phyloP scores from a whole-genome alignment of 768 basidiomycete genomes.

The Pholiota conissans region DNA sequence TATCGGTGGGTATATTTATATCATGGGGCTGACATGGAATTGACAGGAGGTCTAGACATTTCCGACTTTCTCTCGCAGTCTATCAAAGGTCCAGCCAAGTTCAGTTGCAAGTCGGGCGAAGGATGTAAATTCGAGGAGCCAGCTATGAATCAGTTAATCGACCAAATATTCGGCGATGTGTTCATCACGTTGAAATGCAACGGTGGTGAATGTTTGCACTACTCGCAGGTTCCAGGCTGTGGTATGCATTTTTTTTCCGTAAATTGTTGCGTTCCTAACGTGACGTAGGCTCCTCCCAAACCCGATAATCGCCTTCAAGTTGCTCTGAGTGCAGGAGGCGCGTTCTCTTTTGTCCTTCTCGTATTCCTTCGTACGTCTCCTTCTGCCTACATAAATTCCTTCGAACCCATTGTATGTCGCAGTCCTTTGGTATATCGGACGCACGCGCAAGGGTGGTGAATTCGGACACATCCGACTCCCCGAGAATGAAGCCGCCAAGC shows the following conservation, averaged over 20 bases:
- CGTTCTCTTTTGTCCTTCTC: slow-evolving; percentile 71
- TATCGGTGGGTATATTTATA: slow-evolving; percentile 60
- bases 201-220: slow-evolving; percentile 93
- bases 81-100: slow-evolving; percentile 88
- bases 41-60: slow-evolving; percentile 60
- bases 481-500: slow-evolving; percentile 75
- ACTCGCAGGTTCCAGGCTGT: slow-evolving; percentile 77
- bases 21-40: not conserved
- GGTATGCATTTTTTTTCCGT: slow-evolving; percentile 9
- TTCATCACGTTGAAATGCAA: slow-evolving; percentile 87
- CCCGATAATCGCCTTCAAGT: slow-evolving; percentile 84
- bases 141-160: slow-evolving; percentile 94
- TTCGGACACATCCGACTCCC: slow-evolving; percentile 76
- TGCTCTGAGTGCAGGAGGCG: slow-evolving; percentile 80
- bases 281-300: slow-evolving; percentile 64
- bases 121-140: slow-evolving; percentile 94
- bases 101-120: slow-evolving; percentile 69
- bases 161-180: slow-evolving; percentile 88
- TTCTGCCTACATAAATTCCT: not conserved
- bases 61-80: slow-evolving; percentile 88
- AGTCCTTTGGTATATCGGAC: slow-evolving; percentile 92
- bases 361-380: slow-evolving; percentile 54
- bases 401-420: not conserved
- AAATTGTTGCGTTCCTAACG: not conserved
- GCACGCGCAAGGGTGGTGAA: slow-evolving; percentile 63